Percentiles rank a stretch among this genome's conserved stretches.
Evolutionary conservation across 1,284 basidiomycete species (phyloP).

Genomic region (Irpex lacteus): DNA sequence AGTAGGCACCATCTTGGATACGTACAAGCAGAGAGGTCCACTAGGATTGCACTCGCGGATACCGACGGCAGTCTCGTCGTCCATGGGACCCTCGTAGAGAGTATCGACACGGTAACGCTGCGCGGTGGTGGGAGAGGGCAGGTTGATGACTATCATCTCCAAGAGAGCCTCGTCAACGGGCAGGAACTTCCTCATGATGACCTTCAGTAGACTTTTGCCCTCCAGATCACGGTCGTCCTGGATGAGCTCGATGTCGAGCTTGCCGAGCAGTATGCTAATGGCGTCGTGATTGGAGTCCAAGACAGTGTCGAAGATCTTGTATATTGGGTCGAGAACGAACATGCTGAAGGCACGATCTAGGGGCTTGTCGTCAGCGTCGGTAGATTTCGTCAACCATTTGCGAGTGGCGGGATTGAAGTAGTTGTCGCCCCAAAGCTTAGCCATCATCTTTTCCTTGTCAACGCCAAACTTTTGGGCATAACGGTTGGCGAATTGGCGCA

Average conservation of each 20-base stretch:
- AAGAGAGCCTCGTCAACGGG: conserved; percentile 98
- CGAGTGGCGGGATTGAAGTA: conserved; percentile 98
- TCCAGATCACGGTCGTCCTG: conserved; percentile 94
- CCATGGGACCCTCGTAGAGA: conserved; percentile 99
- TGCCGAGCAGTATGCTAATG: conserved; percentile 85
- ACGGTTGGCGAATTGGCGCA: conserved; percentile 93
- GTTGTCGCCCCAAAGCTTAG: conserved; percentile 99
- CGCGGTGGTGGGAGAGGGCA: conserved; percentile 95
- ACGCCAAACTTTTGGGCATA: conserved; percentile 99
- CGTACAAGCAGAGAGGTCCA: conserved; percentile 96
- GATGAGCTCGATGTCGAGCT: conserved; percentile 93
- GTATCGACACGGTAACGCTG: conserved; percentile 99
- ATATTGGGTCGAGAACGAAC: conserved; percentile 99
- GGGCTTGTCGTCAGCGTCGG: conserved; percentile 80
- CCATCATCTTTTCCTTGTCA: conserved; percentile 98
- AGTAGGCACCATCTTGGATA: conserved; percentile 99
- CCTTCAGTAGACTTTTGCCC: conserved; percentile 96
- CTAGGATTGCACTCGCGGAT: conserved; percentile 99
- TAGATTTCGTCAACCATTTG: conserved; percentile 91
- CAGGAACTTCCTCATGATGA: conserved; percentile 99
- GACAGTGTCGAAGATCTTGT: conserved; percentile 97
- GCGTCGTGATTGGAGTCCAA: conserved; percentile 99
- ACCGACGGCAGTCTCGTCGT: conserved; percentile 98
- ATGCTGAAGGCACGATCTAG: conserved; percentile 93
- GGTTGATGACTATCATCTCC: conserved; percentile 99